These are phyloP conservation scores for Aspergillus flavus DNA, from an alignment of 2,329 filamentous ascomycete species.

Conservation along the genomic window DNA sequence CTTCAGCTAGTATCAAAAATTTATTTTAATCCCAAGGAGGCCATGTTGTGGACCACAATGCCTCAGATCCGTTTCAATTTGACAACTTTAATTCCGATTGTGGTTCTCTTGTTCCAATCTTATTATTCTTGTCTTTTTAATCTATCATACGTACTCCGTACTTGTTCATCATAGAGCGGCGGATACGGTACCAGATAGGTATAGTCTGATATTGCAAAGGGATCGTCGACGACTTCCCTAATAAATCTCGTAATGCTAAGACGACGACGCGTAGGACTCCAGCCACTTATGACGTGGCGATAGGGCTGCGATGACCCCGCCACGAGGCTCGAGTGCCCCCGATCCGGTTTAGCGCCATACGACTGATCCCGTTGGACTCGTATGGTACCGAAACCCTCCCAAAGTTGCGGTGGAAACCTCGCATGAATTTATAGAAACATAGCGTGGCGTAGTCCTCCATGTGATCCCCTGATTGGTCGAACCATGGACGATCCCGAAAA, in stretches of 20 bases:
- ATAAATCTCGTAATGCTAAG: neutral
- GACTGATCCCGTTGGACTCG: neutral
- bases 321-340: conserved; percentile 12
- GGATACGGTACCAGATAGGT: neutral
- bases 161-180: neutral
- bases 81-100: conserved; percentile 2
- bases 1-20: neutral
- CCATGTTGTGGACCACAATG: neutral
- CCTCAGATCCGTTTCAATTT: neutral
- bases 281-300: conserved; percentile 24
- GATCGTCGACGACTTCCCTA: neutral
- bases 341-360: conserved; percentile 8
- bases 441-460: conserved; percentile 27
- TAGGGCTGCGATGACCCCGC: conserved; percentile 19
- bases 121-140: too few relatives aligned
- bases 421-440: conserved; percentile 26
- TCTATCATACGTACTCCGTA: too few relatives aligned
- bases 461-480: conserved; percentile 18
- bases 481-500: conserved; percentile 3
- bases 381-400: neutral
- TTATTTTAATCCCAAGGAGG: neutral
- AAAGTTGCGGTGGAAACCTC: conserved; percentile 18
- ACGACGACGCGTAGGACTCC: conserved; percentile 15
- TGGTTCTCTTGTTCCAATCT: neutral
- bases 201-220: neutral